phyloP scores from a whole-genome alignment of 371 early-diverging fungal genomes.

The Haplosporangium sp. region DNA sequence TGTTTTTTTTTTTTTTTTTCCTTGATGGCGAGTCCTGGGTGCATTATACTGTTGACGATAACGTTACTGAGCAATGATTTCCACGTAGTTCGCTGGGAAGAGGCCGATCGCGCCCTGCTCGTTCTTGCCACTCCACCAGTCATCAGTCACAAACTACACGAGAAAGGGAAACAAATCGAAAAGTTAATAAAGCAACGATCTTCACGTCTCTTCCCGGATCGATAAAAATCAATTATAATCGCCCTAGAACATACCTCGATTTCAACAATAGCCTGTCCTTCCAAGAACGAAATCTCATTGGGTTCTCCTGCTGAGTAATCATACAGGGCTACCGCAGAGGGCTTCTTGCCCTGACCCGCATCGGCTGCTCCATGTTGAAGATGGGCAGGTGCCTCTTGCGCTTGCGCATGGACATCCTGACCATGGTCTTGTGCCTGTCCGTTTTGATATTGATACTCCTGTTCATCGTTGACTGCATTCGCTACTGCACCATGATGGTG shows the following conservation, averaged over 20 bases:
- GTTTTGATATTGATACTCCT: slow-evolving; percentile 5
- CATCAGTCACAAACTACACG: slow-evolving; percentile 75
- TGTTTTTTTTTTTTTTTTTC: not conserved
- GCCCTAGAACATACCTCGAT: slow-evolving; percentile 66
- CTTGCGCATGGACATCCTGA: slow-evolving; percentile 12
- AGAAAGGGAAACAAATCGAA: not conserved
- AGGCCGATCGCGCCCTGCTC: slow-evolving; percentile 71
- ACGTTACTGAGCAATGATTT: slow-evolving; percentile 32
- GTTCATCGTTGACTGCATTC: not conserved
- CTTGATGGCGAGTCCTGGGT: slow-evolving; percentile 1
- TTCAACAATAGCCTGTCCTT: slow-evolving; percentile 79
- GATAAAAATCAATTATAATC: not conserved
- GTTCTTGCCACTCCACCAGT: slow-evolving; percentile 91
- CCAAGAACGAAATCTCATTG: slow-evolving; percentile 86
- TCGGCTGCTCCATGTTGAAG: slow-evolving; percentile 14
- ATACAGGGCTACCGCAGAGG: slow-evolving; percentile 77
- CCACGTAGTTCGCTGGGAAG: slow-evolving; percentile 81
- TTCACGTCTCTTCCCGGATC: not conserved
- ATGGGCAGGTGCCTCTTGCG: slow-evolving; percentile 5
- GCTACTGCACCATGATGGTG: slow-evolving; percentile 11
- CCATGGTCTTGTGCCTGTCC: slow-evolving; percentile 6
- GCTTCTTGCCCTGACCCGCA: slow-evolving; percentile 33
- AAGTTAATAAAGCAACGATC: not conserved
- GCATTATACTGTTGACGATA: slow-evolving; percentile 17
- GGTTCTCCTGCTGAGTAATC: slow-evolving; percentile 91